Percentiles rank a stretch among this genome's conserved stretches.
phyloP scores from a whole-genome alignment of 2,329 filamentous ascomycete species.

The Penicillium sp. region DNA sequence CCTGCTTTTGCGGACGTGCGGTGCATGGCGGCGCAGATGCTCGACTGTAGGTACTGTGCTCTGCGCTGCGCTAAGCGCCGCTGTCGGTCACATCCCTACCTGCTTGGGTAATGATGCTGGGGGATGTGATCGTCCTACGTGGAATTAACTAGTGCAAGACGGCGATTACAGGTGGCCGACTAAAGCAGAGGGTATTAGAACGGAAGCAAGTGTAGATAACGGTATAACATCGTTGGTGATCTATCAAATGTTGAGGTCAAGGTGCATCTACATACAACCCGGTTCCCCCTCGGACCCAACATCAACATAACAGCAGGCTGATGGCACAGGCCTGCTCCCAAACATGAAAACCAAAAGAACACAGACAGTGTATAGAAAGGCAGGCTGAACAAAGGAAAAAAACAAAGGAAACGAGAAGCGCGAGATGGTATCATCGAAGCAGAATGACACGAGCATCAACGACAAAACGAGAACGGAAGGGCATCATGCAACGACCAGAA shows the following conservation, averaged over 20 bases:
- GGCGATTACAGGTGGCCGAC: too few relatives aligned
- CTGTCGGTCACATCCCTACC: constrained; percentile 7
- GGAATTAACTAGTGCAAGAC: too few relatives aligned
- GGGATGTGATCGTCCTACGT: constrained; percentile 5
- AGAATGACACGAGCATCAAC: constrained; percentile 30
- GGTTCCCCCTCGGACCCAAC: constrained; percentile 16
- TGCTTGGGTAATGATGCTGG: neutral
- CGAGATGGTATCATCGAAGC: constrained; percentile 41
- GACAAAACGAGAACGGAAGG: constrained; percentile 12
- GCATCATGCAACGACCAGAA: constrained; percentile 8
- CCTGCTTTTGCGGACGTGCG: constrained; percentile 15
- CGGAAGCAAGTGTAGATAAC: neutral
- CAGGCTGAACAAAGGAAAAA: constrained; percentile 6
- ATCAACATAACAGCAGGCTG: constrained; percentile 4
- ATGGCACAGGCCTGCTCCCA: neutral
- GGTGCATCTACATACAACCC: constrained; percentile 24
- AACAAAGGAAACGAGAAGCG: constrained; percentile 21
- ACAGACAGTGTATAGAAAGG: constrained; percentile 11
- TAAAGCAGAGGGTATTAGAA: neutral
- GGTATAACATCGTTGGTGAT: neutral
- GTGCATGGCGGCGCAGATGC: constrained; percentile 2
- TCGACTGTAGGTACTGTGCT: neutral
- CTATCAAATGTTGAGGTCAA: constrained; percentile 17
- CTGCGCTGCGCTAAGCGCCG: constrained; percentile 1
- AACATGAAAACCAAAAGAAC: constrained; percentile 5